Evolutionary conservation across 345 rosid genomes (phyloP).

Genomic region (Sonneratia alba): DNA sequence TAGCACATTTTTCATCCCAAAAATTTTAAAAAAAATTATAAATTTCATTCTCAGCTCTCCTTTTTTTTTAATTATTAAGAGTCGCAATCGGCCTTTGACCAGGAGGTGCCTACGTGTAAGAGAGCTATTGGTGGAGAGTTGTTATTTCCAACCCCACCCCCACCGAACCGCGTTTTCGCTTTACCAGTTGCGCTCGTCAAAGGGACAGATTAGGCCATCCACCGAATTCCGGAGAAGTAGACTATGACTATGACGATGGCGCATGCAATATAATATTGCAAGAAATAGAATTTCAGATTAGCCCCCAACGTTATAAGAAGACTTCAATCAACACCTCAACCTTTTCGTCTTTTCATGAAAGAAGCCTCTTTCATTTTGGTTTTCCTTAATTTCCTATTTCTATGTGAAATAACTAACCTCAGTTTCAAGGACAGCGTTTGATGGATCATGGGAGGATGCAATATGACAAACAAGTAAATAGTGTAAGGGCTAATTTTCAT

Average conservation of each 20-base stretch:
- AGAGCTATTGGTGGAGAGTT: background rate
- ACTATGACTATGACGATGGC: background rate
- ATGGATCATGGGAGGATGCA: background rate
- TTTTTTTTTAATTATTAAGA: too few relatives aligned
- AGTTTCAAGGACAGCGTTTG: background rate
- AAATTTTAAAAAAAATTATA: too few relatives aligned
- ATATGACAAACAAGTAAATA: background rate
- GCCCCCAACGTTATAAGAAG: background rate
- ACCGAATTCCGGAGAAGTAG: background rate
- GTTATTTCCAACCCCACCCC: background rate
- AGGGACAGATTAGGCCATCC: conserved; percentile 1
- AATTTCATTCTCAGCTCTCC: too few relatives aligned
- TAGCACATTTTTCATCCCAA: too few relatives aligned
- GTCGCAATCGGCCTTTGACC: background rate
- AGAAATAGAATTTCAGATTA: background rate
- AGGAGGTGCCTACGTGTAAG: background rate
- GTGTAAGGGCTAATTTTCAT: background rate
- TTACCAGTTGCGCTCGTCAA: background rate
- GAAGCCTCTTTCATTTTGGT: background rate
- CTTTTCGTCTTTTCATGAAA: background rate
- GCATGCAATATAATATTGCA: background rate
- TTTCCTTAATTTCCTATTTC: too few relatives aligned
- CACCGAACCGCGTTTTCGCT: background rate
- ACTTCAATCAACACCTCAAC: background rate
- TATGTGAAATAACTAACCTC: too few relatives aligned